Evolutionary conservation across 2,329 filamentous ascomycete genomes (phyloP).

Genomic region (Ceratocystis lukuohia): DNA sequence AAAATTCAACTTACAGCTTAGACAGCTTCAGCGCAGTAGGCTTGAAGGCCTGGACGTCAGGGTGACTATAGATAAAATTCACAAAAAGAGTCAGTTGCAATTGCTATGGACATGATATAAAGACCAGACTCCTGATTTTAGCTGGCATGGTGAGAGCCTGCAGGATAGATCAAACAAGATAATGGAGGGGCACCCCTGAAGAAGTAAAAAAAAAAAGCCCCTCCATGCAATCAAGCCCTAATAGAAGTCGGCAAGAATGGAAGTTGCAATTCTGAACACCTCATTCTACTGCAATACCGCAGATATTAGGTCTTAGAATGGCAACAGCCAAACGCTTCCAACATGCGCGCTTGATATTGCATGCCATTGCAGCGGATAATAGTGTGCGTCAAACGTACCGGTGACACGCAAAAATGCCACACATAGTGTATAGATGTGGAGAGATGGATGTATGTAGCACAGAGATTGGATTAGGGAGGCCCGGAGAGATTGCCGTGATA

Average conservation of each 20-base stretch:
- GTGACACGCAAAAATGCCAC: constrained; percentile 94
- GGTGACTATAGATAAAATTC: constrained; percentile 45
- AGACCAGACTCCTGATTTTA: background rate
- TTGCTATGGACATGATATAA: background rate
- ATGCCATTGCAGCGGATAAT: background rate
- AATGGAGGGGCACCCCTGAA: constrained; percentile 1
- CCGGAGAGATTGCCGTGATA: background rate
- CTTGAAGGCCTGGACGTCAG: constrained; percentile 94
- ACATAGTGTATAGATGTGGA: constrained; percentile 47
- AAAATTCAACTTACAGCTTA: constrained; percentile 59
- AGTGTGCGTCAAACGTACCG: constrained; percentile 42
- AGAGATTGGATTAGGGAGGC: background rate
- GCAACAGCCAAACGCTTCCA: background rate
- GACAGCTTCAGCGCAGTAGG: constrained; percentile 82
- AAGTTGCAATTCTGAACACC: background rate
- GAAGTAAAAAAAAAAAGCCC: background rate
- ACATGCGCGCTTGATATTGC: background rate
- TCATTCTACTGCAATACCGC: background rate
- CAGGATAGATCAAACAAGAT: no score
- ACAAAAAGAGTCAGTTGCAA: constrained; percentile 1
- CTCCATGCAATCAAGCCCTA: background rate
- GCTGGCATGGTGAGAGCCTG: background rate
- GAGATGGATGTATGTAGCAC: background rate
- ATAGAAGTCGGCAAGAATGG: background rate
- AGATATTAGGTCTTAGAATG: background rate